Evolutionary conservation across 2,329 filamentous ascomycete species (phyloP).

Genomic region (Clonostachys byssicola): DNA sequence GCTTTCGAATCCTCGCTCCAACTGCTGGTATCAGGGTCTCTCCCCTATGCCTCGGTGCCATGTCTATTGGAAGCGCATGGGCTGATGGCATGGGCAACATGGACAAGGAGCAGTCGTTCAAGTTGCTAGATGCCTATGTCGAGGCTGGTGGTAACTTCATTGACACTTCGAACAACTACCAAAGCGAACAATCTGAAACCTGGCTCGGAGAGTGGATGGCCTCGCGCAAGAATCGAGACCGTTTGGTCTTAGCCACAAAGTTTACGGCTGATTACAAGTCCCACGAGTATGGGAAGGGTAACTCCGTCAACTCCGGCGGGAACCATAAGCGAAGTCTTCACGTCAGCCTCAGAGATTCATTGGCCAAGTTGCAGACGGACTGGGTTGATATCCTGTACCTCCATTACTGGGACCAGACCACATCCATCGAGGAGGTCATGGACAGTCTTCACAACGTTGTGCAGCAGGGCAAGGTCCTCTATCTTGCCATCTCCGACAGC

Average conservation of each 20-base stretch:
- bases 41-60: constrained; percentile 36
- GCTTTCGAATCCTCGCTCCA: constrained; percentile 14
- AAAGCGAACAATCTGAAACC: constrained; percentile 41
- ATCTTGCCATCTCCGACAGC: constrained; percentile 17
- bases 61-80: constrained; percentile 39
- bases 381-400: constrained; percentile 23
- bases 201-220: constrained; percentile 48
- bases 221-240: constrained; percentile 32
- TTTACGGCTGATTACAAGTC: constrained; percentile 32
- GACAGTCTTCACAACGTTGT: constrained; percentile 15
- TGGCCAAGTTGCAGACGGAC: constrained; percentile 30
- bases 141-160: constrained; percentile 57
- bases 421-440: constrained; percentile 17
- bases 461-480: constrained; percentile 15
- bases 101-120: constrained; percentile 46
- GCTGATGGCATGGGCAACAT: constrained; percentile 37
- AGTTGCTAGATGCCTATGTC: constrained; percentile 50
- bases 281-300: constrained; percentile 20
- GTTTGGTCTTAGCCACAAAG: constrained; percentile 43
- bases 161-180: constrained; percentile 48
- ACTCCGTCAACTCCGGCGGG: constrained; percentile 28
- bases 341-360: constrained; percentile 28
- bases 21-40: constrained; percentile 37
- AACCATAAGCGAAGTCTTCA: constrained; percentile 29
- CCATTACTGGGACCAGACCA: constrained; percentile 17